A percentile compares a stretch with the other conserved stretches of the same genome.
Conservation (phyloP, 495 filamentous ascomycete species). For the Talaromyces liani region DNA sequence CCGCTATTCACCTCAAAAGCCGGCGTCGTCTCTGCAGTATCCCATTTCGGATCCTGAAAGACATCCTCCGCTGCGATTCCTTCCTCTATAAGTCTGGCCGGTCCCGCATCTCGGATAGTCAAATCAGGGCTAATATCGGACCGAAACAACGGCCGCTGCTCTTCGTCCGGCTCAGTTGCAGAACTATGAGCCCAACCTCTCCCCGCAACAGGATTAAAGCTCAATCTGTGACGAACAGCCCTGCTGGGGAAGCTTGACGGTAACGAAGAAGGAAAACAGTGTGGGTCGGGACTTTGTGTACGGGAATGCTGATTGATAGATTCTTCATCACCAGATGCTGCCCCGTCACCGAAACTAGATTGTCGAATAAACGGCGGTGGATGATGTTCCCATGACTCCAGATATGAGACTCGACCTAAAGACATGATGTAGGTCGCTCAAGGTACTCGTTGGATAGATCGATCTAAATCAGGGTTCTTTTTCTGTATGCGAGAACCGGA, state of each 20-base stretch:
- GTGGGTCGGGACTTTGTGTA: not conserved
- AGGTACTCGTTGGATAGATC: not conserved
- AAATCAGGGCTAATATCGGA: conserved; percentile 1
- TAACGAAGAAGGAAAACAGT: conserved; percentile 31
- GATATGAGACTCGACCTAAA: conserved; percentile 26
- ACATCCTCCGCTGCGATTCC: not conserved
- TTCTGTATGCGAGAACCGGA: not conserved
- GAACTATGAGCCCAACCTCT: conserved; percentile 30
- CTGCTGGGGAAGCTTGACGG: conserved; percentile 26
- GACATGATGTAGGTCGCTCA: conserved; percentile 18
- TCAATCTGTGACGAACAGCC: conserved; percentile 23
- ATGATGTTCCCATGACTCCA: conserved; percentile 39
- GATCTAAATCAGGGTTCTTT: not conserved
- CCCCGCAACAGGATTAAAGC: conserved; percentile 39
- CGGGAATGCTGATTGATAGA: not conserved
- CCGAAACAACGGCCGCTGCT: conserved; percentile 19
- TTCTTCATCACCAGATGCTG: conserved; percentile 24
- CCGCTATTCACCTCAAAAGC: conserved; percentile 62
- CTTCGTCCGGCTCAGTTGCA: conserved; percentile 22
- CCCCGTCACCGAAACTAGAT: not conserved
- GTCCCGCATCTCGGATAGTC: not conserved
- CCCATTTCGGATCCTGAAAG: conserved; percentile 11
- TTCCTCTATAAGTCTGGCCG: not conserved
- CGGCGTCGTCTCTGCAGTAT: conserved; percentile 40
- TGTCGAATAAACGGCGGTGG: conserved; percentile 27